These are phyloP conservation scores for Hygrophoropsis aurantiaca DNA, from an alignment of 768 basidiomycete genomes.

Conservation along the genomic window DNA sequence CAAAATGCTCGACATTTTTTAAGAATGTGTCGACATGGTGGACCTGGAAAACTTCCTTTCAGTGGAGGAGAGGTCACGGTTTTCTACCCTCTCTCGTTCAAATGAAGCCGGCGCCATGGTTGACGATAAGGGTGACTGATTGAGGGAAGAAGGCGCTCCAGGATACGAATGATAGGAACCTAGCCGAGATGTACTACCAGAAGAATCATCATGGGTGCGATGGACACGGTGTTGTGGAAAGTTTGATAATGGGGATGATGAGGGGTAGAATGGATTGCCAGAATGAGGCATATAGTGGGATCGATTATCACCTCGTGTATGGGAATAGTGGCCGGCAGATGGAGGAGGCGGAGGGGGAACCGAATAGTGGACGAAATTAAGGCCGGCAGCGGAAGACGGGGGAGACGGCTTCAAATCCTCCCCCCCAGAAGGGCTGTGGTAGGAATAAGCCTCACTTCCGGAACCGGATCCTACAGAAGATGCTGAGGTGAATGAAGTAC, in stretches of 20 bases:
- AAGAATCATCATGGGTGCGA: slow-evolving; percentile 35
- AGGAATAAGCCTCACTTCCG: slow-evolving; percentile 55
- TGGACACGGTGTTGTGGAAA: slow-evolving; percentile 33
- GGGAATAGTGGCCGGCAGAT: slow-evolving; percentile 31
- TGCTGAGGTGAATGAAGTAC: slow-evolving; percentile 41
- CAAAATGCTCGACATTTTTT: background rate
- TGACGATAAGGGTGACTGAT: slow-evolving; percentile 38
- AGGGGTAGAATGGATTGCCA: slow-evolving; percentile 32
- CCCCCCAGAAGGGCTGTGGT: slow-evolving; percentile 40
- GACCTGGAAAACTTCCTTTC: slow-evolving; percentile 35
- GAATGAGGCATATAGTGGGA: slow-evolving; percentile 17
- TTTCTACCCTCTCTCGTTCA: slow-evolving; percentile 57
- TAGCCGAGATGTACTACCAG: slow-evolving; percentile 38
- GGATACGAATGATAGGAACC: slow-evolving; percentile 27
- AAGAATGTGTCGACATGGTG: slow-evolving; percentile 20
- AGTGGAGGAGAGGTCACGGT: slow-evolving; percentile 44
- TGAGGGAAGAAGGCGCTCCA: slow-evolving; percentile 36
- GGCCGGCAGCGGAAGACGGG: slow-evolving; percentile 57
- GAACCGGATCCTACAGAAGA: slow-evolving; percentile 57
- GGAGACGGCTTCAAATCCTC: slow-evolving; percentile 56
- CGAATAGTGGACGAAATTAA: slow-evolving; percentile 62
- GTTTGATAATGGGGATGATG: slow-evolving; percentile 41
- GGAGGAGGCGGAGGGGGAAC: slow-evolving; percentile 36
- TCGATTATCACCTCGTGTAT: slow-evolving; percentile 27
- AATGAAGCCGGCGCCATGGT: slow-evolving; percentile 44